Conservation (phyloP, 805 yeast genomes). For the Soucietia sequanensis region DNA sequence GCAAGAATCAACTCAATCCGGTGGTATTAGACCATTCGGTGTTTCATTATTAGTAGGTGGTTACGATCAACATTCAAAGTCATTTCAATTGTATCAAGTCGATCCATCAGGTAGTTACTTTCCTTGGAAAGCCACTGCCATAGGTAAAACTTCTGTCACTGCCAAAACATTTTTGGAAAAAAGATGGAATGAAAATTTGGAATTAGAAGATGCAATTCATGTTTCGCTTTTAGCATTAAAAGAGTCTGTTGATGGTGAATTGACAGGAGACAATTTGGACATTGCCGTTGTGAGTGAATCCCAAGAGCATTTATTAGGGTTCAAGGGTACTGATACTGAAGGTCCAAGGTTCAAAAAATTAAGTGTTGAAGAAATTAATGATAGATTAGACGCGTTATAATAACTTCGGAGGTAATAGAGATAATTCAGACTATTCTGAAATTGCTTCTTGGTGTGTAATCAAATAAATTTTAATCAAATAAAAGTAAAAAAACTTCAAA, state of each 20-base stretch:
- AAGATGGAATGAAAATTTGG: constrained; percentile 97
- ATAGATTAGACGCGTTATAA: constrained; percentile 87
- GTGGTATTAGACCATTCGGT: constrained; percentile 99
- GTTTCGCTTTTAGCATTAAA: constrained; percentile 91
- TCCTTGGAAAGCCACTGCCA: constrained; percentile 99
- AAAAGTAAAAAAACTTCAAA: too few species aligned
- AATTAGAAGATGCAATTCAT: constrained; percentile 96
- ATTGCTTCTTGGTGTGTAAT: too few species aligned
- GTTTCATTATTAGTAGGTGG: constrained; percentile 95
- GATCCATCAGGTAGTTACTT: constrained; percentile 98
- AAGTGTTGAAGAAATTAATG: constrained; percentile 89
- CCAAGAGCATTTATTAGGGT: constrained; percentile 78
- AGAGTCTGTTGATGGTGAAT: constrained; percentile 97
- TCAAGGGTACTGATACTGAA: constrained; percentile 71
- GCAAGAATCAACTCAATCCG: constrained; percentile 98
- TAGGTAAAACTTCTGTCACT: constrained; percentile 93
- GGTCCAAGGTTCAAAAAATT: constrained; percentile 92
- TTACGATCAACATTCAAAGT: constrained; percentile 69
- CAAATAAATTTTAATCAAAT: too few species aligned
- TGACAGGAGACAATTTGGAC: constrained; percentile 95
- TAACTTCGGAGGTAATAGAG: too few species aligned
- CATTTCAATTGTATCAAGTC: constrained; percentile 85
- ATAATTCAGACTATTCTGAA: too few species aligned
- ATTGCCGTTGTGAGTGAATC: constrained; percentile 84
- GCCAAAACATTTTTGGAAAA: constrained; percentile 97